Base-by-base conservation (phyloP, 2,329 filamentous ascomycete genomes). In the Sodiomyces alkalinus region DNA sequence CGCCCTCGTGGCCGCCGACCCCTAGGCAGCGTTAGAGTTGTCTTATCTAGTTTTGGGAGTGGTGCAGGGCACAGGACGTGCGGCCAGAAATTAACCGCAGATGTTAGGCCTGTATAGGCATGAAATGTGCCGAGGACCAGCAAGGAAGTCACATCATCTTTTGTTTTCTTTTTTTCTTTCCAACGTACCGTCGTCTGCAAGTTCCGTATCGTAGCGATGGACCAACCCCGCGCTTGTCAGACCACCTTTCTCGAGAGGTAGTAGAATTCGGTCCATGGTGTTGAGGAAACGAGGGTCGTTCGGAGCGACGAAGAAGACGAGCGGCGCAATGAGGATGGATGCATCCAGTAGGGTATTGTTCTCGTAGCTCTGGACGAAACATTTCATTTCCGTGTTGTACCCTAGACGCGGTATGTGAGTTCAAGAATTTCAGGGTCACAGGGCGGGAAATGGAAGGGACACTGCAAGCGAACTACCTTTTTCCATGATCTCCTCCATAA, bases 401-500 rank as follows among this genome's bases (percentile, higher is more conserved):
- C 75, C 76, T 61, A 17, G 40, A 11, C 9, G 11, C 29, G 14
- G 19, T 31, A 19, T 31, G 26, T 22, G 3, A 16, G 14, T 13
- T n/a, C 4, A 14, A 6, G 11, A 4, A 2, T 9, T 22, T 15
- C 4, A 3, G n/a, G 12, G n/a, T 6, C n/a, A n/a, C n/a, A n/a
- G n/a, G n/a, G n/a, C n/a, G n/a, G n/a, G n/a, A n/a, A n/a, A n/a
- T n/a, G n/a, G n/a, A n/a, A 17, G 19, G 19, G 6, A 11, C 9
- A 12, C 2, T 3, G 17, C n/a, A 11, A 18, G 18, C 7, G 4
- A 35, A 33, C 11, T 34, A 60, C 65, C 68, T 40, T 74, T 77
- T n/a, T 73, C 63, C 79, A 85, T 85, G 25, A 85, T 65, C 31
- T 80, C 69, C 38, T 85, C 80, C 43, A 76, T 83, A 6, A 86